Percentiles rank a stretch among this genome's conserved stretches.
These are phyloP conservation scores for Syncephalastrum monosporum DNA, from an alignment of 371 early-diverging fungal species.

Conservation along the genomic window DNA sequence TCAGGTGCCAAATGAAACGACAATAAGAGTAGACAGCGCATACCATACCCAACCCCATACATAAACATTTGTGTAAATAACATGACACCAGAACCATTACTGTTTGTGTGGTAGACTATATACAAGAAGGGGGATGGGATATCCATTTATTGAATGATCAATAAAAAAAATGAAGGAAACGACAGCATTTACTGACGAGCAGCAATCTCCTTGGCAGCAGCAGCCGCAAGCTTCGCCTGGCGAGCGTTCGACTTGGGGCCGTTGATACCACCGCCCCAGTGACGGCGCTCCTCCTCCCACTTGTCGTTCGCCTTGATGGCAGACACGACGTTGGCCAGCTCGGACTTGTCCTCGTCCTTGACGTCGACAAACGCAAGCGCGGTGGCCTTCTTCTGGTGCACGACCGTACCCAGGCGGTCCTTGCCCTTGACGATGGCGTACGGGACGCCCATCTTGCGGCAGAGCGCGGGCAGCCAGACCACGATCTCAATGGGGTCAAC, in stretches of 20 bases:
- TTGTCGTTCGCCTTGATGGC: constrained; percentile 96
- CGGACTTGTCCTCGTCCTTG: constrained; percentile 93
- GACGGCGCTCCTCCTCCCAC: constrained; percentile 85
- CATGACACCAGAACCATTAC: too few species aligned
- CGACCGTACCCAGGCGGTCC: constrained; percentile 96
- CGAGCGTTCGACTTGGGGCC: constrained; percentile 88
- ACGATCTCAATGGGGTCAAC: constrained; percentile 99
- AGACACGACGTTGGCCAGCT: constrained; percentile 84
- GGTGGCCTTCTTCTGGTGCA: constrained; percentile 99
- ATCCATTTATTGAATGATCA: too few species aligned
- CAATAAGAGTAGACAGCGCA: too few species aligned
- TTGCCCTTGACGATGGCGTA: constrained; percentile 99
- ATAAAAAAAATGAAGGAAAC: background rate
- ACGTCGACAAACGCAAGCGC: constrained; percentile 95
- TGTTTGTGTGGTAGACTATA: too few species aligned
- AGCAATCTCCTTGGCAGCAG: constrained; percentile 67
- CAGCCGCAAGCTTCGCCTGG: constrained; percentile 76
- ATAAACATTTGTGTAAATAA: too few species aligned
- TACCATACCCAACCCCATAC: too few species aligned
- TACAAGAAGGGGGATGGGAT: too few species aligned
- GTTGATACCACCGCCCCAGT: constrained; percentile 98
- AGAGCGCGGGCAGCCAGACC: constrained; percentile 98
- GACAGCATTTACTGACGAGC: constrained; percentile 48
- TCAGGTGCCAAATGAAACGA: constrained; percentile 11
- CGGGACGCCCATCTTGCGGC: constrained; percentile 99